phyloP scores from a whole-genome alignment of 192 early-diverging fungal genomes.

The Funneliformis mosseae region DNA sequence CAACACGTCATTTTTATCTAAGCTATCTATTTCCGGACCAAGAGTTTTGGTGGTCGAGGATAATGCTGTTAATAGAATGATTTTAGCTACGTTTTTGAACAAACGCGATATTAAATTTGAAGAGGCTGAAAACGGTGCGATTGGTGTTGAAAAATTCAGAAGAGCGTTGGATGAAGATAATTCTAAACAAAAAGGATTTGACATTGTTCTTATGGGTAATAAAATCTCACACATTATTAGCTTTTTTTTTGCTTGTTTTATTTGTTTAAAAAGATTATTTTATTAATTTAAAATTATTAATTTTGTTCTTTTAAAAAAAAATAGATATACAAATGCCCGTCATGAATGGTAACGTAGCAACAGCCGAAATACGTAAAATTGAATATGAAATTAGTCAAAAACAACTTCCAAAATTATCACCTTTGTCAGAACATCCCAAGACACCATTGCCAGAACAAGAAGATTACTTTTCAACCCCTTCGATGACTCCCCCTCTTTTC shows the following conservation, averaged over 20 bases:
- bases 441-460: no score
- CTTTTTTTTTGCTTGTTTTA: neutral
- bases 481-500: no score
- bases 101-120: constrained; percentile 44
- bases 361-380: constrained; percentile 44
- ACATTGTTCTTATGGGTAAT: constrained; percentile 49
- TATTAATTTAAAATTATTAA: neutral
- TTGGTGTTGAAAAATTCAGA: constrained; percentile 47
- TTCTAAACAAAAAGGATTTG: constrained; percentile 37
- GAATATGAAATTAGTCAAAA: constrained; percentile 31
- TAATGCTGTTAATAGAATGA: constrained; percentile 50
- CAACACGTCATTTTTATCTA: no score
- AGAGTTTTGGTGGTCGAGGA: constrained; percentile 50
- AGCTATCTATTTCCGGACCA: neutral
- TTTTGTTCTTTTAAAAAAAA: neutral
- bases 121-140: constrained; percentile 48
- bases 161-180: constrained; percentile 34
- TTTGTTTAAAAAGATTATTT: neutral
- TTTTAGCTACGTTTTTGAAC: constrained; percentile 46
- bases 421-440: neutral
- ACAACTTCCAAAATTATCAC: constrained; percentile 13
- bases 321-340: constrained; percentile 50
- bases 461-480: no score
- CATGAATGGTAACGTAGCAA: constrained; percentile 52
- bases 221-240: no score